These are phyloP conservation scores for Symbiotaphrina buchneri DNA, from an alignment of 495 filamentous ascomycete genomes.

Conservation along the genomic window DNA sequence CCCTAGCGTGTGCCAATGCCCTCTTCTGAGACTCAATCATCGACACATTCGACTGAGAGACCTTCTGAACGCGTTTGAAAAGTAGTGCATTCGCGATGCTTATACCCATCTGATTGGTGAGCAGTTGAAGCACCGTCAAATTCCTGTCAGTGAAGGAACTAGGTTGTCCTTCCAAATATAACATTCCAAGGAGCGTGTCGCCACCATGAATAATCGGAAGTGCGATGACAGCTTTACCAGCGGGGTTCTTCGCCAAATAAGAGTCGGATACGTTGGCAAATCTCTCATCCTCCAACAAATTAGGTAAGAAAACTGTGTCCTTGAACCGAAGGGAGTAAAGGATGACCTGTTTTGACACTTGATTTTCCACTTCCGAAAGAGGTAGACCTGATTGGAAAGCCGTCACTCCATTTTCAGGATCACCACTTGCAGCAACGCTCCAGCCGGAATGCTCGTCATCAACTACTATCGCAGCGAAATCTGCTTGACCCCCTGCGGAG, in stretches of 20 bases:
- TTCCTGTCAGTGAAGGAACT: slow-evolving; percentile 79
- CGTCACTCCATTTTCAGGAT: slow-evolving; percentile 41
- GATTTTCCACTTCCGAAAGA: slow-evolving; percentile 35
- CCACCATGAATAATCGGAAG: slow-evolving; percentile 65
- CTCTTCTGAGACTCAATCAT: slow-evolving; percentile 79
- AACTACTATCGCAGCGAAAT: slow-evolving; percentile 56
- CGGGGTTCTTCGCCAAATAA: slow-evolving; percentile 42
- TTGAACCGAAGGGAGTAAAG: slow-evolving; percentile 67
- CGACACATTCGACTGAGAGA: slow-evolving; percentile 56
- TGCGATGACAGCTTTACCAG: slow-evolving; percentile 60
- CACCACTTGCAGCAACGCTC: slow-evolving; percentile 57
- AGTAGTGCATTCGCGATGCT: slow-evolving; percentile 6
- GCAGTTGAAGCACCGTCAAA: slow-evolving; percentile 59
- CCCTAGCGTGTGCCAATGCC: slow-evolving; percentile 54
- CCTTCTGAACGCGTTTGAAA: slow-evolving; percentile 35
- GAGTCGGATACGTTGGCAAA: slow-evolving; percentile 60
- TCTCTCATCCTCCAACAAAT: slow-evolving; percentile 63
- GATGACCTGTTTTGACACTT: slow-evolving; percentile 56
- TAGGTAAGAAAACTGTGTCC: slow-evolving; percentile 64
- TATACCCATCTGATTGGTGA: slow-evolving; percentile 55
- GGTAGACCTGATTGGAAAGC: slow-evolving; percentile 39
- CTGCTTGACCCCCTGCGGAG: slow-evolving; percentile 57
- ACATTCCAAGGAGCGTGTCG: slow-evolving; percentile 51
- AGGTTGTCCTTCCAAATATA: slow-evolving; percentile 69
- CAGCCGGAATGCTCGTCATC: slow-evolving; percentile 48